Evolutionary conservation across 345 rosid genomes (phyloP), one percentile per base, ranked within the genome.

Genomic region (Eucalyptus regnans): DNA sequence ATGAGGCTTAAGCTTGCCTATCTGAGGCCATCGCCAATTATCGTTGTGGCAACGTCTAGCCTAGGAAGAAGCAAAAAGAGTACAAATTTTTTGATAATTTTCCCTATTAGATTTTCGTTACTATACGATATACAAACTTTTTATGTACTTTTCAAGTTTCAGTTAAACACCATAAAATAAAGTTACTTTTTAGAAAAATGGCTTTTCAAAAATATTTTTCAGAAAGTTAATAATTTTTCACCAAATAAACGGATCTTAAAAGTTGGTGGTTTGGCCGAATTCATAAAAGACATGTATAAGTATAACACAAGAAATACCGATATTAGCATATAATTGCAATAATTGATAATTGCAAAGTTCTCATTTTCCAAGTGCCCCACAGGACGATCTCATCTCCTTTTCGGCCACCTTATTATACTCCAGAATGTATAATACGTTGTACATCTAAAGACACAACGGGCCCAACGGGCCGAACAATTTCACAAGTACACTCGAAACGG

Each of bases 111-210:
- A 52, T 52, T 52, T 52, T 52, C 23, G 0, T 52, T 52, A 52
- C 56, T 18, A 52, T 18, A 52, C 0, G 2, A 52, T 18, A 3
- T 52, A 52, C 18, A 17, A 17, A 3, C 0, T 7, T 17, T 51
- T 52, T 3, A 52, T 52, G 23, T 52, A 9, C 1, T 3, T 17
- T 52, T 52, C 4, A 0, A 52, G 56, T 52, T 52, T 52, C 1
- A 18, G 0, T 52, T 17, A 17, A 52, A 1, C 4, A 52, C 9
- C 2, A 52, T 16, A 52, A 52, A 17, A 17, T 17, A 52, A 17
- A 52, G 1, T 52, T 52, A 52, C 9, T 17, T 52, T 52, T 52
- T 52, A 17, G 0, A 52, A 52, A 52, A 52, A 52, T 17, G 23
- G 9, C 9, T 52, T 52, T 52, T 18, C 23, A 7, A 52, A 52